Evolutionary conservation across 352 stramenopile genomes (phyloP), one percentile per base, ranked within the genome.

Genomic region (Thalassiosira exigua): DNA sequence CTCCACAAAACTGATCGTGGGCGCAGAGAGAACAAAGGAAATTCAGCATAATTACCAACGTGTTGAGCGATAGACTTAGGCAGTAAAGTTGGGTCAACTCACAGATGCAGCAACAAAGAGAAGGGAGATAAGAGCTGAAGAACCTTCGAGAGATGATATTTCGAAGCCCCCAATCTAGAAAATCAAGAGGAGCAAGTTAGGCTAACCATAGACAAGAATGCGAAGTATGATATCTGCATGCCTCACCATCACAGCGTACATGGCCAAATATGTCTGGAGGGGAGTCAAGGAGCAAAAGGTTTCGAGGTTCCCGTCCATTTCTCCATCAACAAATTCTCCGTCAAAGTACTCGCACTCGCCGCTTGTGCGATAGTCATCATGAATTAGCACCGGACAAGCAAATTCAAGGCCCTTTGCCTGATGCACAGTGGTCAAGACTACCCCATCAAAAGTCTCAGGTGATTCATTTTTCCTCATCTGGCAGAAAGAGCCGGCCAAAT

Each of bases 321-420:
- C 67, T 1, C 50, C 36, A 46, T 74, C 65, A 33, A 19, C 19
- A 33, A n/a, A n/a, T n/a, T n/a, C n/a, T n/a, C n/a, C n/a, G n/a
- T n/a, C n/a, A n/a, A n/a, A n/a, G n/a, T n/a, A n/a, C n/a, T n/a
- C n/a, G n/a, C n/a, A n/a, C n/a, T n/a, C n/a, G n/a, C n/a, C n/a
- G n/a, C n/a, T n/a, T n/a, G n/a, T n/a, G 26, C 21, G 3, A 59
- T 42, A 78, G 44, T 82, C 73, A 53, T 78, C 73, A 64, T 22
- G 54, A 46, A 82, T 59, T 2, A 73, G 24, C 14, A 82, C 59
- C 39, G 41, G 42, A 19, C 44, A 71, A 2, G 57, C 26, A 50
- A 77, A 82, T 48, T 82, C 73, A n/a, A 82, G 26, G 1, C 73
- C 73, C 9, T n/a, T n/a, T n/a, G 73, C 73, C 30, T 73, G 70